Base-by-base conservation (phyloP, 345 rosid genomes). In the Euphorbia tirucalli region DNA sequence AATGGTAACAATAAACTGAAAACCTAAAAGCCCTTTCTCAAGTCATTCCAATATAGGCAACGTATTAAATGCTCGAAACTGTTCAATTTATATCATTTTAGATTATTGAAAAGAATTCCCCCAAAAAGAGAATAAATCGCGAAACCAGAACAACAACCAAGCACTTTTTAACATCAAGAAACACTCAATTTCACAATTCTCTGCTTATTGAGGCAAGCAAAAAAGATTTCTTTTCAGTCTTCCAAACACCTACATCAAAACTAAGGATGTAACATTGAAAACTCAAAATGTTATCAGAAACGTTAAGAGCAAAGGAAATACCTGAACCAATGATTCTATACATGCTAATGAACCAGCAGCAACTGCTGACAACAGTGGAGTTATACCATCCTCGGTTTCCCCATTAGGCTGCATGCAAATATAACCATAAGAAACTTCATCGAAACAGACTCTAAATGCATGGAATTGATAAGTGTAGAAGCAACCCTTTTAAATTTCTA, bases 301-400 rank as follows among this genome's bases (percentile, higher is more conserved):
- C 4, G 22, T 21, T 4, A 54, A 39, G 22, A 32, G 43, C 25
- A 60, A 75, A 49, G 75, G 77, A 75, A 72, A 78, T 50, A 70
- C 98, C 98, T 94, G 86, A 77, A 92, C 81, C 67, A 94, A 75
- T 70, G 85, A 81, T 69, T 92, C 96, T 71, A 86, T 71, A 83
- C 96, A 89, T 55, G 89, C 75, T 35, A 88, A 73, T 71, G 98
- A 94, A 79, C 88, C 88, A 4, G 98, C 98, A 35, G 98, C 98
- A 0, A 94, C 97, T 24, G 97, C 86, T 50, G 98, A 92, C 81
- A 94, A 74, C 58, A 94, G 57, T 7, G 97, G 97, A 11, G 98
- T 92, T 73, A 90, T 81, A 78, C 71, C 56, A 81, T 94, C 98
- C 79, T 92, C 97, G 10, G 95, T 94, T 81, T 85, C 96, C 39